Conservation (phyloP, 345 rosid species). For the Citrus mangshanensis region DNA sequence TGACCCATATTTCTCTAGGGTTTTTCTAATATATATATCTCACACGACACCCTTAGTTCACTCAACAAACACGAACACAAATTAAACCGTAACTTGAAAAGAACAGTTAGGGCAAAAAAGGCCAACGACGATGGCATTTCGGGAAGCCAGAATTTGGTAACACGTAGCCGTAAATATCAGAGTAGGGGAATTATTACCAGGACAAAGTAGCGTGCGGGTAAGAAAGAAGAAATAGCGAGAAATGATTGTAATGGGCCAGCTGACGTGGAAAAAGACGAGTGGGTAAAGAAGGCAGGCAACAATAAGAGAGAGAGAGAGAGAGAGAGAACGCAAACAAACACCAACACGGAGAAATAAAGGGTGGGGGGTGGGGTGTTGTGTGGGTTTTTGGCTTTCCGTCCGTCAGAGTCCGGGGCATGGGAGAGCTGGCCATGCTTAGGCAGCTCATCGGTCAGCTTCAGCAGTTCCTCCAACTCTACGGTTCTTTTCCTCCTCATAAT, state of each 20-base stretch:
- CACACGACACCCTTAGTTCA: too few species aligned
- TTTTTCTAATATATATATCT: too few species aligned
- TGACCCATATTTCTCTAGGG: too few species aligned
- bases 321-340: conserved; percentile 9
- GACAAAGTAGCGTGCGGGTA: conserved; percentile 54
- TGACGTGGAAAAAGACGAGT: conserved; percentile 52
- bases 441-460: conserved; percentile 96
- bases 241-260: conserved; percentile 35
- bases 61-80: too few species aligned
- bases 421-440: conserved; percentile 94
- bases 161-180: conserved; percentile 1
- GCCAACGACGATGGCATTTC: background rate
- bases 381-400: too few species aligned
- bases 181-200: conserved; percentile 13
- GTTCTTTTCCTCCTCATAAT: conserved; percentile 48
- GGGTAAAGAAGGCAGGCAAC: conserved; percentile 20
- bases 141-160: conserved; percentile 2
- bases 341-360: conserved; percentile 10
- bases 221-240: conserved; percentile 32
- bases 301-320: conserved; percentile 15
- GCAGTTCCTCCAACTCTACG: conserved; percentile 68
- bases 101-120: background rate
- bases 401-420: conserved; percentile 54
- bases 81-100: too few species aligned
- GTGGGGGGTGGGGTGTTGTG: too few species aligned